Conservation (phyloP, 805 yeast genomes). For the Saccharomycopsis fibuligera region DNA sequence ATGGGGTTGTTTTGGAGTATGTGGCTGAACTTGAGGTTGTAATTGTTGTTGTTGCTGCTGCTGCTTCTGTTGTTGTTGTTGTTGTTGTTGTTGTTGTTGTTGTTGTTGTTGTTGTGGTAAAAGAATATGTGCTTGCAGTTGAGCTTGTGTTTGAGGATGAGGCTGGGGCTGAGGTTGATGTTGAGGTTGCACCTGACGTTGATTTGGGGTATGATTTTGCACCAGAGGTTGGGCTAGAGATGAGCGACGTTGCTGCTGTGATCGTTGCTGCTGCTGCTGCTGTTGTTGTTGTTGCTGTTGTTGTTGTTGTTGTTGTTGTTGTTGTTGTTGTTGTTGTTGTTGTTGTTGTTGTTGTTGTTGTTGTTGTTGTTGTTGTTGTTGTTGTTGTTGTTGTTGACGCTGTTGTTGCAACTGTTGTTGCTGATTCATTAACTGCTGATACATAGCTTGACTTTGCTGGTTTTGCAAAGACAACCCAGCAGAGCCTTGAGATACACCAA, state of each 20-base stretch:
- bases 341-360: neutral
- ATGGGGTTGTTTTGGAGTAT: neutral
- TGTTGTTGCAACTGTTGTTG: slow-evolving; percentile 5
- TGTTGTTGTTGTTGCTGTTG: slow-evolving; percentile 2
- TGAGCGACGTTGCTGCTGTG: neutral
- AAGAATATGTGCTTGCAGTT: neutral
- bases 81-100: neutral
- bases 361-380: neutral
- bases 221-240: neutral
- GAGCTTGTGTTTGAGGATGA: neutral
- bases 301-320: neutral
- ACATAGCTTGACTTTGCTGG: slow-evolving; percentile 1
- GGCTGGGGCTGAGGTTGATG: neutral
- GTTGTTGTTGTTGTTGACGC: slow-evolving; percentile 8
- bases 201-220: neutral
- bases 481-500: neutral
- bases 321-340: neutral
- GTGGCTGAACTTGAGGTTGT: neutral
- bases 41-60: neutral
- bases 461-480: neutral
- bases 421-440: neutral
- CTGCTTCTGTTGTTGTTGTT: neutral
- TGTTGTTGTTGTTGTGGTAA: neutral
- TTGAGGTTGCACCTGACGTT: slow-evolving; percentile 1
- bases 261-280: neutral